A percentile compares a stretch with the other conserved stretches of the same genome.
phyloP scores from a whole-genome alignment of 2,329 filamentous ascomycete genomes.

The Ophiostoma pallidulum region DNA sequence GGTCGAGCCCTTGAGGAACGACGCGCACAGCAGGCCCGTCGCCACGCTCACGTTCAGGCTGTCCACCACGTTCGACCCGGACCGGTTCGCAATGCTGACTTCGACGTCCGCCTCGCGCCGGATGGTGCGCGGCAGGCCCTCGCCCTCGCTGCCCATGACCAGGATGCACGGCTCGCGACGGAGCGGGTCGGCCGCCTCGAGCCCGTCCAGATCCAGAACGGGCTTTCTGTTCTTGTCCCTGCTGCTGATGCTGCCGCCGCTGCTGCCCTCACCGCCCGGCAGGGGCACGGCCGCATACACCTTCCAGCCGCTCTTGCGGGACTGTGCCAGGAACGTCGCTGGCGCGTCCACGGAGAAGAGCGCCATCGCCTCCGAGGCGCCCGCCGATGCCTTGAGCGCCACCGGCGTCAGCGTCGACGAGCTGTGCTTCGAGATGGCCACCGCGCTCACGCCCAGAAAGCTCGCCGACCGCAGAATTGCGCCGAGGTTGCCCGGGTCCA shows the following conservation, averaged over 20 bases:
- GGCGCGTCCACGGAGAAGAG: conserved; percentile 63
- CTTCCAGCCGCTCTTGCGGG: conserved; percentile 65
- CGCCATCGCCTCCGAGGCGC: conserved; percentile 71
- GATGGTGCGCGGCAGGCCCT: conserved; percentile 58
- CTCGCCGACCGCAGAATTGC: conserved; percentile 80
- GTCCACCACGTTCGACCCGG: conserved; percentile 54
- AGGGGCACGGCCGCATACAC: conserved; percentile 66
- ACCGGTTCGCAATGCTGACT: conserved; percentile 53
- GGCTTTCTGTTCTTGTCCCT: conserved; percentile 19
- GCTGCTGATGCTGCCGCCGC: conserved; percentile 19
- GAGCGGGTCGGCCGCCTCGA: conserved; percentile 45
- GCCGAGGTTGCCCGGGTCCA: conserved; percentile 85
- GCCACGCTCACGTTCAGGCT: conserved; percentile 93
- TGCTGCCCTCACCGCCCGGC: conserved; percentile 19
- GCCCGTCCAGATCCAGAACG: conserved; percentile 38
- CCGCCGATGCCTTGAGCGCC: conserved; percentile 78
- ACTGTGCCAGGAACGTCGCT: conserved; percentile 58
- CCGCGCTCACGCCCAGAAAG: conserved; percentile 81
- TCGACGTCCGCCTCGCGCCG: conserved; percentile 57
- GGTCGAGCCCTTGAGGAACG: conserved; percentile 45
- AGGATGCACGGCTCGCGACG: conserved; percentile 59
- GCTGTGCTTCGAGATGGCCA: conserved; percentile 64
- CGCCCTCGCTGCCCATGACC: conserved; percentile 73
- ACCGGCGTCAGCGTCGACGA: conserved; percentile 67
- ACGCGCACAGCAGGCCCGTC: conserved; percentile 62